phyloP scores from a whole-genome alignment of 345 rosid genomes.

The Eucalyptus guilfoylei region DNA sequence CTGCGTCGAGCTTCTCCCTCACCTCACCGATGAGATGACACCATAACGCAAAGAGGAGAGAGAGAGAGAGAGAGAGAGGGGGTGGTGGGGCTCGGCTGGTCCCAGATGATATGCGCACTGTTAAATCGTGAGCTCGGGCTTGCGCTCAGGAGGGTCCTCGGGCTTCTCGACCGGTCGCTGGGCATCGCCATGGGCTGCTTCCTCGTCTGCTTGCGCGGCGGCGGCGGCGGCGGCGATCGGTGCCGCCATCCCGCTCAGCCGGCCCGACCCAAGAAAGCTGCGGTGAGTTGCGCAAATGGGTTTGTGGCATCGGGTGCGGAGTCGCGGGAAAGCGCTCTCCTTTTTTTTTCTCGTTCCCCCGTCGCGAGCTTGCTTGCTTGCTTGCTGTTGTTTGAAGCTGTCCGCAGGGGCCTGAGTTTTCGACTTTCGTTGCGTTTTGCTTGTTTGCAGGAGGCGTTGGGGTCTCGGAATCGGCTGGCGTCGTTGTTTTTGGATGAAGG shows the following conservation, averaged over 20 bases:
- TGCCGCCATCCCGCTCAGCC: conserved; percentile 10
- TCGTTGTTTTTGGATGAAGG: conserved; percentile 60
- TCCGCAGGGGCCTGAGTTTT: neutral
- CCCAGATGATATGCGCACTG: neutral
- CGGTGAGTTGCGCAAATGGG: conserved; percentile 5
- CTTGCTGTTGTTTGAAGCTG: neutral
- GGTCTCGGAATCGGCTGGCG: conserved; percentile 48
- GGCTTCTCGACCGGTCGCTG: conserved; percentile 1
- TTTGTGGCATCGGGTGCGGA: neutral
- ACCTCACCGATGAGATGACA: neutral
- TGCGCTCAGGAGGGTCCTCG: neutral
- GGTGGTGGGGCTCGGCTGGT: neutral
- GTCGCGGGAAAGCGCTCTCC: neutral
- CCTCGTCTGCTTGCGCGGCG: conserved; percentile 64
- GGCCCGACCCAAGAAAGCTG: neutral
- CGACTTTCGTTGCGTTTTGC: neutral
- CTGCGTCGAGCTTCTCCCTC: neutral
- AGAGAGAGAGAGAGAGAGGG: neutral
- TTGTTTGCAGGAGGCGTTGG: conserved; percentile 28
- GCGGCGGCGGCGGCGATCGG: neutral
- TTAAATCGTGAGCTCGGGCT: neutral
- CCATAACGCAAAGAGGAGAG: neutral
- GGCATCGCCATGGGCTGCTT: conserved; percentile 70
- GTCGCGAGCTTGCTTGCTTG: neutral
- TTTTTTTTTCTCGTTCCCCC: neutral